Evolutionary conservation across 2,329 filamentous ascomycete genomes (phyloP).

Genomic region (Xylariaceae sp.): DNA sequence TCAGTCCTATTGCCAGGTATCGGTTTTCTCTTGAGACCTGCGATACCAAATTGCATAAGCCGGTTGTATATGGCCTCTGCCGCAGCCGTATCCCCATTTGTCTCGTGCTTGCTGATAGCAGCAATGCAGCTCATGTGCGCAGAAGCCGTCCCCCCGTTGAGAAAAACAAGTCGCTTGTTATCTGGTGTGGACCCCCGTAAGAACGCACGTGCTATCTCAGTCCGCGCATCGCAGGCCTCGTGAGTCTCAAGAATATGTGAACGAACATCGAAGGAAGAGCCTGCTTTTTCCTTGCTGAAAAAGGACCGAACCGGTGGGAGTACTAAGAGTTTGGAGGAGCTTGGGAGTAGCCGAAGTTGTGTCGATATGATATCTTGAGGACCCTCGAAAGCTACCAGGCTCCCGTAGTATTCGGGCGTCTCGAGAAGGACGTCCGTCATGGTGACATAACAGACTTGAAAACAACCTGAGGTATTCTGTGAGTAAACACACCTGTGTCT

Average conservation of each 20-base stretch:
- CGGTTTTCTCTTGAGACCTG: constrained; percentile 31
- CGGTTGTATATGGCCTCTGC: constrained; percentile 49
- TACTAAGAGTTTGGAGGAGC: constrained; percentile 53
- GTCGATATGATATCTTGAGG: constrained; percentile 50
- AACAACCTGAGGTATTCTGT: not conserved
- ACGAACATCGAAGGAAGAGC: constrained; percentile 34
- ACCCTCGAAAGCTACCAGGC: constrained; percentile 57
- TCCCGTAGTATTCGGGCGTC: constrained; percentile 37
- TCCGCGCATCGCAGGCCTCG: constrained; percentile 43
- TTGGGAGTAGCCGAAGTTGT: constrained; percentile 55
- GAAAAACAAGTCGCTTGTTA: constrained; percentile 53
- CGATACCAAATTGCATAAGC: constrained; percentile 46
- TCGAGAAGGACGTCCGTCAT: constrained; percentile 25
- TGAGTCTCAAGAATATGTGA: constrained; percentile 47
- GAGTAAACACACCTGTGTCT: not conserved
- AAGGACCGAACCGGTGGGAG: constrained; percentile 50
- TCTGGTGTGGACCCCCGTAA: constrained; percentile 41
- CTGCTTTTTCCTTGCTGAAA: constrained; percentile 31
- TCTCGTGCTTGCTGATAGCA: constrained; percentile 49
- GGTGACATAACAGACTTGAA: constrained; percentile 2
- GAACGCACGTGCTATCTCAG: constrained; percentile 47
- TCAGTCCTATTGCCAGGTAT: not conserved
- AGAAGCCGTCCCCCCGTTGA: constrained; percentile 53
- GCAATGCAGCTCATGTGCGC: constrained; percentile 51
- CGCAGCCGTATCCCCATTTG: constrained; percentile 42